Base-by-base conservation (phyloP, 805 yeast species). In the Kazachstania viticola region DNA sequence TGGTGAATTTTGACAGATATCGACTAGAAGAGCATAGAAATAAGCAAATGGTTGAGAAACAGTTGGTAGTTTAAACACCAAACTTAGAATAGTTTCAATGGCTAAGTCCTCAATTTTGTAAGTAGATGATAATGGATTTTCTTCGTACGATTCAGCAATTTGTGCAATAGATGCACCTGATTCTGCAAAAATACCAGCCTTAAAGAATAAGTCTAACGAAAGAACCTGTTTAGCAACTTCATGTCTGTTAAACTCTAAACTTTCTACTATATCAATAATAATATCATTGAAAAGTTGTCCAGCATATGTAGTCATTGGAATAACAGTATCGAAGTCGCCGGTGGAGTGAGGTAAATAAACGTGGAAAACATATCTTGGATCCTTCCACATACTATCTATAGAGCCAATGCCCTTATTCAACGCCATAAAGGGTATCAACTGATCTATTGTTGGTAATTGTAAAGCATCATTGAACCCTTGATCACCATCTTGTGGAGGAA, bases 101-200 rank as follows among this genome's bases (percentile, higher is more conserved):
- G 88, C 82, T 25, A 87, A 65, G 51, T 87, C 95, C 56, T 91
- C 98, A 37, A 85, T 71, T 52, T 91, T 91, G 80, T 82, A 84
- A 0, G 95, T 84, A 1, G 93, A 72, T 3, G 45, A 46, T 14
- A 55, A 51, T 14, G 59, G 54, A 39, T 62, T 60, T 29, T 66
- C 64, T 30, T 54, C 54, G 21, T 60, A 56, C 12, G 62, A 57
- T 16, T 58, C 61, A 28, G 60, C 58, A 32, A 88, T 61, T 38
- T 73, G 75, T 43, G 85, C 95, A 37, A 85, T 66, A 0, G 93
- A 71, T 3, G 79, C 70, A 23, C 93, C 94, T 1, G 91, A 72
- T 27, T 70, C 68, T 1, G 83, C 71, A 55, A 81, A 80, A n/a
- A 66, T 46, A 25, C 69, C 70, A 9, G 72, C 65, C 39, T 71